phyloP scores from a whole-genome alignment of 2,329 filamentous ascomycete genomes.

The Penicillium digitatum region DNA sequence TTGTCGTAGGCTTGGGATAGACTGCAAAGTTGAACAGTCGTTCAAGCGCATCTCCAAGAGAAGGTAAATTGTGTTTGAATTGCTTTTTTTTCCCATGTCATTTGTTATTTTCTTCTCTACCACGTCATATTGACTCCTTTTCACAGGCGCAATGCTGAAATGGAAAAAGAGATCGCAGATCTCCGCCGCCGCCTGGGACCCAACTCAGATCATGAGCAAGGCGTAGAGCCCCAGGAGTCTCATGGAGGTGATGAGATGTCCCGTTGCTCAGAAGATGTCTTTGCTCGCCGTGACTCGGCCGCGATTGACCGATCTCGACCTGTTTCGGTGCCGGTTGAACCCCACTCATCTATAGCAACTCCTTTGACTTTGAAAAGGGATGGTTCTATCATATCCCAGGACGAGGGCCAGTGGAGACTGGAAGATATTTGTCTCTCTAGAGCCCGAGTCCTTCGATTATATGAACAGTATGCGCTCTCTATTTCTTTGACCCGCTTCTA shows the following conservation, averaged over 20 bases:
- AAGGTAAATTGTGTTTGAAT: constrained; percentile 35
- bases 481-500: constrained; percentile 19
- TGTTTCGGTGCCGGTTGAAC: constrained; percentile 35
- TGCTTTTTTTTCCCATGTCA: neutral
- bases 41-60: constrained; percentile 65
- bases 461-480: constrained; percentile 36
- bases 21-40: constrained; percentile 62
- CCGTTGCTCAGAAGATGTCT: constrained; percentile 35
- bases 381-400: constrained; percentile 36
- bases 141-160: constrained; percentile 57
- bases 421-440: constrained; percentile 44
- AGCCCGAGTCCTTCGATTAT: constrained; percentile 41
- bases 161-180: constrained; percentile 56
- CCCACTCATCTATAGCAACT: constrained; percentile 31
- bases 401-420: constrained; percentile 47
- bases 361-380: constrained; percentile 33
- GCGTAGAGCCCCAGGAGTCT: constrained; percentile 24
- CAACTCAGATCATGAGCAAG: constrained; percentile 28
- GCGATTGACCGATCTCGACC: constrained; percentile 26
- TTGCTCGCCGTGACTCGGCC: constrained; percentile 31
- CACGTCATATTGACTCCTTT: constrained; percentile 9
- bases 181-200: constrained; percentile 44
- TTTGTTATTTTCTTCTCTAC: neutral
- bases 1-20: constrained; percentile 58
- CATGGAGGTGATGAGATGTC: constrained; percentile 32